Base-by-base conservation (phyloP, 192 early-diverging fungal genomes). In the Coemansia sp. region DNA sequence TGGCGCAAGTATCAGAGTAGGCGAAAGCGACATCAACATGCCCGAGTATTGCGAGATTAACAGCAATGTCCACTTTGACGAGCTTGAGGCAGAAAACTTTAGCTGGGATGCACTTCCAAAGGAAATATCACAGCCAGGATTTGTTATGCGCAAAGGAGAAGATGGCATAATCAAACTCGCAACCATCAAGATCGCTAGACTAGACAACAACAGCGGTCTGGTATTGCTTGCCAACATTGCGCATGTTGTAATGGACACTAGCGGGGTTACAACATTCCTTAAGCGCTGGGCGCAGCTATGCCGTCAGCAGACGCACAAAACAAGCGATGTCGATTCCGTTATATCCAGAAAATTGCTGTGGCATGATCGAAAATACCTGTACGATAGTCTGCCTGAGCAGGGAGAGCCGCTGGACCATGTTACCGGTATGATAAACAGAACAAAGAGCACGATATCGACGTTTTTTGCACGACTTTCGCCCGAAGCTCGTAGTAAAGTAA, bases 141-240 rank as follows among this genome's bases (percentile, higher is more conserved):
- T 34, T 12, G 16, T 63, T 5, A 26, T 58, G n/a, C 25, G 43
- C 1, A 42, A 23, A 1, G 68, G 53, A 7, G 6, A 25, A 4
- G 35, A 34, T 7, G 68, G 64, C 0, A n/a, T 13, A 6, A 61
- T 75, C 34, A 70, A 66, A 29, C 52, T 66, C 7, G 68, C 37
- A 0, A 51, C 57, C 26, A 30, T 66, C 7, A 34, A 63, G 33
- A 49, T 66, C 3, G 59, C 68, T 7, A 40, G 73, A 15, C 45
- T 75, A 2, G 13, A 13, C 8, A 63, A 60, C 7, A 69, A 70
- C 45, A 75, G 73, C 35, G 73, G 73, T 1, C 12, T 75, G 29
- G 31, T 69, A 18, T 2, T 75, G 6, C 68, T 70, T 52, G 34
- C 51, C 23, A 75, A 59, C 63, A 37, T 66, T 20, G 18, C 59